Base-by-base conservation (phyloP, 768 basidiomycete genomes). In the Suillus lakei region DNA sequence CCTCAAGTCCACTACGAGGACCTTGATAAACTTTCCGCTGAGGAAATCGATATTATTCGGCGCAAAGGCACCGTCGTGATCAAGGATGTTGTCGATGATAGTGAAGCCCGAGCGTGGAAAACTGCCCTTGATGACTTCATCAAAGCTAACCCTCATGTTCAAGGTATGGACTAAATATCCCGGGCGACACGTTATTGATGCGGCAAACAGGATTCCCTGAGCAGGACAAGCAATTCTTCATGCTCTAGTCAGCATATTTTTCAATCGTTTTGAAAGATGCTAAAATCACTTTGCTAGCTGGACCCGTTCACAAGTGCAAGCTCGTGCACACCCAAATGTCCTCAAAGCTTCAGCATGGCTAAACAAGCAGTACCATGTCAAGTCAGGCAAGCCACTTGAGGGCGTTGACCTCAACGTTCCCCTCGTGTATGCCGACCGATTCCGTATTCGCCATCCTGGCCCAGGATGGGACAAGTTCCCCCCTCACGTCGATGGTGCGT, bases 361-460 rank as follows among this genome's bases (percentile, higher is more conserved):
- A 46, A 91, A 91, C 76, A 84, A 85, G 36, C 75, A 90, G 26
- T 91, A 90, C 72, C 84, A 84, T 62, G 69, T 75, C 39, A 80
- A 81, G 53, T 73, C 78, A 2, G 79, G 76, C 16, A 72, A 72
- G 38, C 71, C 69, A 23, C 73, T 78, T 30, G 83, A 86, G 26
- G 85, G 85, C 10, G 87, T 92, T 23, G 88, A 91, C 68, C 79
- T 91, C 44, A 78, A 82, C 7, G 82, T 84, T 2, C 88, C 91
- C 21, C 77, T 93, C 64, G 84, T 80, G 10, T 94, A 94, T 67
- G 90, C 89, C 0, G 91, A 93, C 72, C 81, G 91, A 43, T 89
- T 91, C 75, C 86, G 91, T 46, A 92, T 93, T 67, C 83, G 92
- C 62, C 86, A 87, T 65, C 88, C 91, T 2, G 90, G 90, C 21